Base-by-base conservation (phyloP, 2,329 filamentous ascomycete species). In the Colletotrichum australisinense region DNA sequence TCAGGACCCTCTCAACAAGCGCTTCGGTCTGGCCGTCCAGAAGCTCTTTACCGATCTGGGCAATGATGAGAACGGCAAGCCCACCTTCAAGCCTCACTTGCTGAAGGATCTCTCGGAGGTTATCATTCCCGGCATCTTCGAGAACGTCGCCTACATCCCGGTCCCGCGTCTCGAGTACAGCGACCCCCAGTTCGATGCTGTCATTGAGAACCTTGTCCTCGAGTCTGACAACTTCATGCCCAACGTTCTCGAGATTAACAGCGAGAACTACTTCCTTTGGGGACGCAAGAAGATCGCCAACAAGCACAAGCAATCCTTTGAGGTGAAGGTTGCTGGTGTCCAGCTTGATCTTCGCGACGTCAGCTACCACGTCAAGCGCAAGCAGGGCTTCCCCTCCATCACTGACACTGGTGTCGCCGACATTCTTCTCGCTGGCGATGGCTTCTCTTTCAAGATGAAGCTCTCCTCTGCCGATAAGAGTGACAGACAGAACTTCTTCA, bases 221-320 rank as follows among this genome's bases (percentile, higher is more conserved):
- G 97, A 99, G 86, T 95, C 94, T 76, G 95, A 98, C 87, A 99
- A 99, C 85, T 92, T 99, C 78, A 95, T 95, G 85, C 97, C 97
- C 75, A 99, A 99, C 78, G 89, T 96, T 5, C 83, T 97, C 52
- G 96, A 99, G 83, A 89, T 98, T 74, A 90, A 92, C 72, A 97
- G 92, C 80, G 95, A 98, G 85, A 97, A 98, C 86, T 97, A 97
- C 86, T 95, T 95, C 90, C 92, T 94, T 77, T 98, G 94, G 92
- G 97, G 96, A 49, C 95, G 97, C 80, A 98, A 97, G 91, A 93
- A 92, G 81, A 88, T 95, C 78, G 86, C 89, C 78, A 97, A 90
- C 88, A 94, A 93, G 87, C 93, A 91, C 83, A 93, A 94, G 84
- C 93, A 92, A 82, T 87, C 88, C 2, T 79, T 96, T 76, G 95